Evolutionary conservation across 2,329 filamentous ascomycete species (phyloP).

Genomic region (Arthrobotrys sphaeroides): DNA sequence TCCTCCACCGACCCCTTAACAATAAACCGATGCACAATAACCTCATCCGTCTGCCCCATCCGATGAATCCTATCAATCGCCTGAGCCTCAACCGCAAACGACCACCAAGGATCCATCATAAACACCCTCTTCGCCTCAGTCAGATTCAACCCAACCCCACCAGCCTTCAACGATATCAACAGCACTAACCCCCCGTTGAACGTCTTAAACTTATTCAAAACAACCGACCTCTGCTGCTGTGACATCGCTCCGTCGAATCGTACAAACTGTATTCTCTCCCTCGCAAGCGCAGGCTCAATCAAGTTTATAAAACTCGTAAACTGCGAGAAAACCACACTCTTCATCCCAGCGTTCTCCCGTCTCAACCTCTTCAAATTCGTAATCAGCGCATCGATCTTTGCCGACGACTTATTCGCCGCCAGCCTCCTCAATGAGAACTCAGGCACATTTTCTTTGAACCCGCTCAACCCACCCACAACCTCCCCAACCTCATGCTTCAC

Average conservation of each 20-base stretch:
- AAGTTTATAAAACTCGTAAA: slow-evolving; percentile 96
- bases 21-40: slow-evolving; percentile 87
- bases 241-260: slow-evolving; percentile 90
- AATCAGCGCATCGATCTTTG: slow-evolving; percentile 85
- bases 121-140: slow-evolving; percentile 89
- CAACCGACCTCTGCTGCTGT: slow-evolving; percentile 82
- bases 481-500: slow-evolving; percentile 76
- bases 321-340: slow-evolving; percentile 94
- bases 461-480: slow-evolving; percentile 45
- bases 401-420: slow-evolving; percentile 76
- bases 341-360: slow-evolving; percentile 73
- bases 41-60: slow-evolving; percentile 90
- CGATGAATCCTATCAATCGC: slow-evolving; percentile 97
- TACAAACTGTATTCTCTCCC: slow-evolving; percentile 74
- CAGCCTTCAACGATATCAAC: slow-evolving; percentile 84
- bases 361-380: slow-evolving; percentile 76
- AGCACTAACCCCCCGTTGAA: slow-evolving; percentile 74
- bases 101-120: slow-evolving; percentile 99
- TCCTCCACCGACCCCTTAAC: slow-evolving; percentile 92
- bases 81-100: slow-evolving; percentile 93
- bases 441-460: slow-evolving; percentile 61
- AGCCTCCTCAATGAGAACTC: slow-evolving; percentile 68
- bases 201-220: slow-evolving; percentile 77
- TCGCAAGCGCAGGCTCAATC: slow-evolving; percentile 78
- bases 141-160: slow-evolving; percentile 91